These are phyloP conservation scores for Noccaea caerulescens DNA, from an alignment of 345 rosid species.

Conservation along the genomic window DNA sequence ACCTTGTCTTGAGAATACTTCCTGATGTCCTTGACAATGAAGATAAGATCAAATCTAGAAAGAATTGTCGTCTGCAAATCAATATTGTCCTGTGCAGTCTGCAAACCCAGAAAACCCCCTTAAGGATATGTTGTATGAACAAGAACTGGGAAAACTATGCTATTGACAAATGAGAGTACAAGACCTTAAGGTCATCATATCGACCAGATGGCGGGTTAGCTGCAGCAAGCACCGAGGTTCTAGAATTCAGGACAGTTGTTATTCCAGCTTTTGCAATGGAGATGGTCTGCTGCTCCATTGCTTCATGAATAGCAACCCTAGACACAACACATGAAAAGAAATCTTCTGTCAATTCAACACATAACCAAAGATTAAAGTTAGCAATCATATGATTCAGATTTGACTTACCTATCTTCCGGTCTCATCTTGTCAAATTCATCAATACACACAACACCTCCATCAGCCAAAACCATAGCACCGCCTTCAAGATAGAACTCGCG, in stretches of 20 bases:
- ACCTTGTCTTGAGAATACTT: constrained; percentile 91
- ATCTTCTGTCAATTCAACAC: not conserved
- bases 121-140: constrained; percentile 13
- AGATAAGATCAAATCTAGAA: constrained; percentile 93
- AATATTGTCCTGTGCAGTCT: constrained; percentile 90
- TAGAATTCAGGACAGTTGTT: constrained; percentile 94
- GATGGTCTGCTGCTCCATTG: constrained; percentile 99
- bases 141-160: constrained; percentile 13
- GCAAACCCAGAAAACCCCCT: constrained; percentile 1
- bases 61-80: constrained; percentile 96
- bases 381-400: not conserved
- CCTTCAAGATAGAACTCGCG: constrained; percentile 99
- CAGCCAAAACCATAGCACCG: constrained; percentile 99
- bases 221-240: constrained; percentile 98
- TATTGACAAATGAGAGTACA: constrained; percentile 1
- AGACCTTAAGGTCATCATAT: constrained; percentile 96
- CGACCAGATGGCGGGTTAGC: constrained; percentile 99
- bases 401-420: constrained; percentile 86
- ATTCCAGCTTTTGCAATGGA: constrained; percentile 99
- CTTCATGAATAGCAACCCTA: constrained; percentile 99
- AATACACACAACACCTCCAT: constrained; percentile 97
- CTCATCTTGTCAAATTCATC: constrained; percentile 99
- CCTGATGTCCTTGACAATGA: constrained; percentile 91
- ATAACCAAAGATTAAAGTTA: not conserved
- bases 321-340: not conserved